Evolutionary conservation across 2,329 filamentous ascomycete genomes (phyloP), one percentile per base, ranked within the genome.

Genomic region (Aspergillus hiratsukae): DNA sequence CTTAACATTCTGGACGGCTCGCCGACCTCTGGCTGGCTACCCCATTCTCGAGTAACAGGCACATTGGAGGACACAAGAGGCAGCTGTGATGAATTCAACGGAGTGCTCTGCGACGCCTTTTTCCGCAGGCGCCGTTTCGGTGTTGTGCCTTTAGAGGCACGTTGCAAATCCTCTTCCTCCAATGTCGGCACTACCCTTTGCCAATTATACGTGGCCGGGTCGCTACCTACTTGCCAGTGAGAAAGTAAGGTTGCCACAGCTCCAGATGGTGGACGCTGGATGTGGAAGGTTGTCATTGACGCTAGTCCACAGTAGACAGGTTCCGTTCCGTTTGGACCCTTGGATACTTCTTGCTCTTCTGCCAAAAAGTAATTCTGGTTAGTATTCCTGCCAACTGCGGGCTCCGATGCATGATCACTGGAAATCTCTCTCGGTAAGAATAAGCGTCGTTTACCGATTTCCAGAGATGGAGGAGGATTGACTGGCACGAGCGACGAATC

Each of bases 141-240:
- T 6, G 63, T 65, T 25, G 51, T 48, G 2, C 58, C 25, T 14
- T 55, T 61, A 7, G 57, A 53, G 46, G 35, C 53, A 40, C 53
- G 53, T 19, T 63, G 61, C 17, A 59, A 56, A 10, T 63, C 63
- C 29, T 69, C 66, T 11, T 57, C 58, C 48, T 63, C 64, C 1
- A 66, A 50, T 41, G 52, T 48, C 21, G 57, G 57, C 5, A 63
- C 55, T 11, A 62, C 65, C 43, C 61, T 63, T 54, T 69, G 62
- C 73, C 72, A 75, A 54, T 65, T 60, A 60, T 76, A 75, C 3
- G 58, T 51, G 14, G 63, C 60, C 9, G 75, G 75, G 50, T 73
- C 64, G 25, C 52, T 59, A 17, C 68, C 72, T 10, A 60, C 55
- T 54, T 64, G 58, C 75, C 75, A 77, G 45, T 76, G 70, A 2